Conservation (phyloP, 2,329 filamentous ascomycete genomes). For the Fusarium illudens region DNA sequence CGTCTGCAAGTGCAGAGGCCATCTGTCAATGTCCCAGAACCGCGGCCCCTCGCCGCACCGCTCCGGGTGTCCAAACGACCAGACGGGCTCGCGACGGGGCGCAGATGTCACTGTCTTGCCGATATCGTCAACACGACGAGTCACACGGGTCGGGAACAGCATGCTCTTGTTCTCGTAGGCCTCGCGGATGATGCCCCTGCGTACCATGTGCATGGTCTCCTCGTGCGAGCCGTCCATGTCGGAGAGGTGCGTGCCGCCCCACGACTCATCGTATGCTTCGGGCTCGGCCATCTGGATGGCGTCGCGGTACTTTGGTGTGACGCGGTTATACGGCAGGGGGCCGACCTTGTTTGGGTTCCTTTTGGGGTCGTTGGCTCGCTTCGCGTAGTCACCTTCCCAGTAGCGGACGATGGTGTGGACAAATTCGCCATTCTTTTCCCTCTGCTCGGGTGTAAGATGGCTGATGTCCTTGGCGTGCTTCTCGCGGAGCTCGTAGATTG, state of each 20-base stretch:
- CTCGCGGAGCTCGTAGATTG: constrained; percentile 32
- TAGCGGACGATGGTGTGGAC: constrained; percentile 13
- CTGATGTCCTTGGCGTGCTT: constrained; percentile 1
- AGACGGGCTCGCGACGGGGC: constrained; percentile 43
- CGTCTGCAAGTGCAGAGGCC: constrained; percentile 55
- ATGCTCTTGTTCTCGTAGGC: constrained; percentile 53
- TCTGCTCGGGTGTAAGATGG: constrained; percentile 15
- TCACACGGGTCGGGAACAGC: constrained; percentile 50
- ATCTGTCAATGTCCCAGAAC: constrained; percentile 59
- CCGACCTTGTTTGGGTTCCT: constrained; percentile 15
- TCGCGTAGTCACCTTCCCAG: constrained; percentile 29
- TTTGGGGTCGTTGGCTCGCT: constrained; percentile 24
- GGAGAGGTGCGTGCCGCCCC: constrained; percentile 7
- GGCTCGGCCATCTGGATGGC: constrained; percentile 48
- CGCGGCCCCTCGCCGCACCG: constrained; percentile 25
- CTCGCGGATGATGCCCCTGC: constrained; percentile 54
- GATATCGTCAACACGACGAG: constrained; percentile 31
- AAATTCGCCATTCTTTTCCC: constrained; percentile 18
- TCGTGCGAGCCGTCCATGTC: constrained; percentile 17
- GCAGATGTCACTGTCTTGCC: constrained; percentile 21
- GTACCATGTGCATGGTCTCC: constrained; percentile 42
- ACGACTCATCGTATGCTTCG: constrained; percentile 12
- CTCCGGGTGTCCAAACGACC: constrained; percentile 44
- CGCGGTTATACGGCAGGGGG: not conserved
- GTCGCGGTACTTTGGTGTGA: constrained; percentile 37